These are phyloP conservation scores for Phytopythium ostracodes DNA, from an alignment of 352 stramenopile genomes.

Conservation along the genomic window DNA sequence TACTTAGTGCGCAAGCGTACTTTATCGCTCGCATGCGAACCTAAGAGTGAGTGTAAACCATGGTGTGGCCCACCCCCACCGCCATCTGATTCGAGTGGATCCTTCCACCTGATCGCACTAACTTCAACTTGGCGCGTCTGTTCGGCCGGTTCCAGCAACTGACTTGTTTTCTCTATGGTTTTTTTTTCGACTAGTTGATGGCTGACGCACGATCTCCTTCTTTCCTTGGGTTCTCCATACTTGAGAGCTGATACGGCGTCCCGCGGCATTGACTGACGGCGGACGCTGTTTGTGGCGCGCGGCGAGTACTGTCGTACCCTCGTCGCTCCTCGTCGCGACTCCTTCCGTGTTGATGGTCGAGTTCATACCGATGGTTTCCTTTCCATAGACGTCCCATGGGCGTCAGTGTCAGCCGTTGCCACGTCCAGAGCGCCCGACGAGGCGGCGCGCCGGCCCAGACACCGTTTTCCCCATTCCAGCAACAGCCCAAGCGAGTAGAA, in stretches of 20 bases:
- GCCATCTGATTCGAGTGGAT: too few species aligned
- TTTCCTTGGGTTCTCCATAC: too few species aligned
- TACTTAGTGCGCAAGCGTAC: too few species aligned
- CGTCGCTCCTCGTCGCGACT: background rate
- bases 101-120: too few species aligned
- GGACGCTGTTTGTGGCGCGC: background rate
- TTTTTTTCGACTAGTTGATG: too few species aligned
- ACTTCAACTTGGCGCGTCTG: too few species aligned
- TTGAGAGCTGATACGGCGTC: background rate
- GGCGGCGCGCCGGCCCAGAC: background rate
- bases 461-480: background rate
- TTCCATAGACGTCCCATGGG: background rate
- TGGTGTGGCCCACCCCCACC: too few species aligned
- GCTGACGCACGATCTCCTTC: too few species aligned
- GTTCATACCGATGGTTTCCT: background rate
- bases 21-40: background rate
- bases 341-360: background rate
- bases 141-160: too few species aligned
- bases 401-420: background rate
- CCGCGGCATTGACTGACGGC: background rate
- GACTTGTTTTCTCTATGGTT: too few species aligned
- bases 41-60: too few species aligned
- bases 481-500: background rate
- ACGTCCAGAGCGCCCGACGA: background rate
- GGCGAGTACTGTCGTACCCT: background rate